Conservation (phyloP, 495 filamentous ascomycete genomes). For the Rhypophila decipiens region DNA sequence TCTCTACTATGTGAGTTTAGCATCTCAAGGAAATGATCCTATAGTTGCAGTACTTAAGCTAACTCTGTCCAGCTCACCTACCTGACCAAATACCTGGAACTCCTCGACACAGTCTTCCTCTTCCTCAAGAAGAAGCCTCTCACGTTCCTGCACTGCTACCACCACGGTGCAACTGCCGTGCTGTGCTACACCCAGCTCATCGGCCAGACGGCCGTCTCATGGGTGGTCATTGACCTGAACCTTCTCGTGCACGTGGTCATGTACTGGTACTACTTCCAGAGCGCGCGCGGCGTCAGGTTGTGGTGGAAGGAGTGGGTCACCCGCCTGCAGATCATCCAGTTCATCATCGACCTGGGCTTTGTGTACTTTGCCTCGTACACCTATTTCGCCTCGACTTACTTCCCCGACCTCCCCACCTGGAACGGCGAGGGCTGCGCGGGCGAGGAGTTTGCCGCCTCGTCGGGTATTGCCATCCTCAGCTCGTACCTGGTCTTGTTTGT, state of each 20-base stretch:
- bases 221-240: constrained; percentile 73
- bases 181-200: constrained; percentile 82
- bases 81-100: constrained; percentile 75
- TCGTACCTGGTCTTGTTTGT: constrained; percentile 1
- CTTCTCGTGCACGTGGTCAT: constrained; percentile 72
- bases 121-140: constrained; percentile 83
- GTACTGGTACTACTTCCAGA: constrained; percentile 47
- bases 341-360: constrained; percentile 3
- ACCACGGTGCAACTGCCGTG: constrained; percentile 74
- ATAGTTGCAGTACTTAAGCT: not conserved
- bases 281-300: not conserved
- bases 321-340: constrained; percentile 1
- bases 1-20: constrained; percentile 2
- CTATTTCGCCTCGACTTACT: not conserved
- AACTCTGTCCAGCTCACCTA: constrained; percentile 30
- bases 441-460: not conserved
- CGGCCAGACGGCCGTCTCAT: constrained; percentile 67
- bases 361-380: not conserved
- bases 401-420: not conserved
- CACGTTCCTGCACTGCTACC: constrained; percentile 83
- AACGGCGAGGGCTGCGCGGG: not conserved
- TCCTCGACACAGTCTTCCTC: constrained; percentile 73
- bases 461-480: not conserved
- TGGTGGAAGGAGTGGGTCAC: constrained; percentile 5
- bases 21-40: not conserved